These are phyloP conservation scores for Nadsonia commutata DNA, from an alignment of 1,139 yeast species.

Conservation along the genomic window DNA sequence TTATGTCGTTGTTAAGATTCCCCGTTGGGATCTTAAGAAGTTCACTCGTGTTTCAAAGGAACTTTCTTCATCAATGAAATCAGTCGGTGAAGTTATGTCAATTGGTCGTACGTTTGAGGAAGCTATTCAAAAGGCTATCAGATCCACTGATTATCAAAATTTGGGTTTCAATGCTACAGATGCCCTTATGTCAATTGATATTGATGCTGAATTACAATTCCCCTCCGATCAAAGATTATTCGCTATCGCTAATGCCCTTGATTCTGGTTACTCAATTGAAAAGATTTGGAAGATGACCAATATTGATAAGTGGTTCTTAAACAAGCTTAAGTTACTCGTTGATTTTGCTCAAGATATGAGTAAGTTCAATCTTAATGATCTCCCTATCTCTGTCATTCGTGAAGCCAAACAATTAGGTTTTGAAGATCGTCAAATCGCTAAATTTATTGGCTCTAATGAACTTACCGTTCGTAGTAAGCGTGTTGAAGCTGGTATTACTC, in stretches of 20 bases:
- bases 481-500: slow-evolving; percentile 75
- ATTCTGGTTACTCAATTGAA: slow-evolving; percentile 79
- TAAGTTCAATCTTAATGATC: slow-evolving; percentile 33
- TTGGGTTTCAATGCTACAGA: slow-evolving; percentile 85
- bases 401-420: slow-evolving; percentile 96
- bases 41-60: slow-evolving; percentile 84
- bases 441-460: slow-evolving; percentile 79
- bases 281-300: slow-evolving; percentile 85
- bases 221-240: slow-evolving; percentile 95
- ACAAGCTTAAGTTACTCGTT: slow-evolving; percentile 64
- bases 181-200: slow-evolving; percentile 76
- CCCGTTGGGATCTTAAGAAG: slow-evolving; percentile 97
- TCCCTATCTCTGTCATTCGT: slow-evolving; percentile 48
- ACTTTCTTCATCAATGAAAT: slow-evolving; percentile 90
- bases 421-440: slow-evolving; percentile 93
- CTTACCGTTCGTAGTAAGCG: slow-evolving; percentile 85
- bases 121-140: slow-evolving; percentile 93
- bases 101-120: slow-evolving; percentile 97
- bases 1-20: slow-evolving; percentile 94
- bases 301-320: slow-evolving; percentile 94
- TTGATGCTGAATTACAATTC: slow-evolving; percentile 80
- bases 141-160: slow-evolving; percentile 91
- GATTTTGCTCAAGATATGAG: slow-evolving; percentile 51
- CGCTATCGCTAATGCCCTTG: slow-evolving; percentile 87
- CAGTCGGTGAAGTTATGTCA: slow-evolving; percentile 98